A percentile compares a stretch with the other conserved stretches of the same genome.
Conservation (phyloP, 2,329 filamentous ascomycete species). For the Moelleriella libera region DNA sequence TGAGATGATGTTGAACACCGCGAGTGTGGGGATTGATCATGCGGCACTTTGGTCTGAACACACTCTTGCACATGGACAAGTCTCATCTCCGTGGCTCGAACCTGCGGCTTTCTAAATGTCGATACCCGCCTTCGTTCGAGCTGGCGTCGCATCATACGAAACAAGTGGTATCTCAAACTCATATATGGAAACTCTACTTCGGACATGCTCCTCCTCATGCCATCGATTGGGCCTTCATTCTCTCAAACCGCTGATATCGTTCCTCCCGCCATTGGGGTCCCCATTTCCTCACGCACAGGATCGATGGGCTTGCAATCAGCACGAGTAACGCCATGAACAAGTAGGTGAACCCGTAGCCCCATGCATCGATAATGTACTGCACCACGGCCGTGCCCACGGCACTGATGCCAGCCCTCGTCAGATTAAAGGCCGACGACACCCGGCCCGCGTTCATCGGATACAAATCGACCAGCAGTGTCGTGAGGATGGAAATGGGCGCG, state of each 20-base stretch:
- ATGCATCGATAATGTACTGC: conserved; percentile 23
- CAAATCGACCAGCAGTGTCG: conserved; percentile 26
- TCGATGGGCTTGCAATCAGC: conserved; percentile 11
- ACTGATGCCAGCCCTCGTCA: conserved; percentile 23
- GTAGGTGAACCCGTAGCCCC: conserved; percentile 24
- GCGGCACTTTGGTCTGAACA: too few species aligned
- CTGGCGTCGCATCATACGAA: too few species aligned
- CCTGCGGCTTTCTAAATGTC: too few species aligned
- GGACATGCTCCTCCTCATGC: background rate
- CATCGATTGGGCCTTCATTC: background rate
- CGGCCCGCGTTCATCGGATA: conserved; percentile 25
- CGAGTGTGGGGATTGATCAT: too few species aligned
- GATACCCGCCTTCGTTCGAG: too few species aligned
- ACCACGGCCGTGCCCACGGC: conserved; percentile 25
- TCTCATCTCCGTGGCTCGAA: too few species aligned
- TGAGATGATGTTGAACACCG: too few species aligned
- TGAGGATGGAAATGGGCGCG: conserved; percentile 25
- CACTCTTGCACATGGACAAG: too few species aligned
- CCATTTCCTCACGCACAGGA: conserved; percentile 15
- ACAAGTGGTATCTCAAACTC: too few species aligned
- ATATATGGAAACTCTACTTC: background rate
- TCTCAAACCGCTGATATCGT: conserved; percentile 10
- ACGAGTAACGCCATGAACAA: conserved; percentile 18
- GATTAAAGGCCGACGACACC: conserved; percentile 26
- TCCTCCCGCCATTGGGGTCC: conserved; percentile 18